These are phyloP conservation scores for Trebouxia sp. DNA, from an alignment of 139 green algal genomes.

Conservation along the genomic window DNA sequence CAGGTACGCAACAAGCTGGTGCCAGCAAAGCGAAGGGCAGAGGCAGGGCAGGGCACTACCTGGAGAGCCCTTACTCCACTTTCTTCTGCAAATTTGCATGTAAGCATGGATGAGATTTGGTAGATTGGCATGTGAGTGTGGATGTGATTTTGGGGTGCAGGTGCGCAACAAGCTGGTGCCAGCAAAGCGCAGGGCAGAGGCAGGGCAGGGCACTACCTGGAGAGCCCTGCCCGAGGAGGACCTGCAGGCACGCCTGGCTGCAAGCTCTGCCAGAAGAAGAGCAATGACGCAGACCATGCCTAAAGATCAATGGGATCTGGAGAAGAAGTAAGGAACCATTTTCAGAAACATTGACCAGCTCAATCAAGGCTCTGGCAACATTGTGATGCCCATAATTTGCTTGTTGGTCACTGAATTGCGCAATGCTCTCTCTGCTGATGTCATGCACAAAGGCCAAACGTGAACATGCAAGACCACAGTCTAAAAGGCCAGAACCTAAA, in stretches of 20 bases:
- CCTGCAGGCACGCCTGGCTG: slow-evolving; percentile 42
- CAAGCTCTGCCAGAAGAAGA: slow-evolving; percentile 47
- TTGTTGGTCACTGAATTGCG: too few species aligned
- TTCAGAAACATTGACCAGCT: too few species aligned
- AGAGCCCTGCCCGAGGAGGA: slow-evolving; percentile 38
- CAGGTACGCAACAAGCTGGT: neutral
- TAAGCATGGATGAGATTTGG: too few species aligned
- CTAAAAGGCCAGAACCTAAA: neutral
- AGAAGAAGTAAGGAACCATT: slow-evolving; percentile 64
- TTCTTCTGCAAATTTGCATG: neutral
- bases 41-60: neutral
- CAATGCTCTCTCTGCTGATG: neutral
- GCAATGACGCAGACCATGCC: slow-evolving; percentile 59
- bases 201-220: slow-evolving; percentile 29
- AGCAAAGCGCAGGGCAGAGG: slow-evolving; percentile 10
- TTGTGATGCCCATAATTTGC: neutral
- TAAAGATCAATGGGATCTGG: slow-evolving; percentile 55
- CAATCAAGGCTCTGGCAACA: too few species aligned
- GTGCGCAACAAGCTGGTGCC: slow-evolving; percentile 27
- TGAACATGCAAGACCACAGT: neutral
- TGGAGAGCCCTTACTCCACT: neutral
- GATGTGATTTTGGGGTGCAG: too few species aligned
- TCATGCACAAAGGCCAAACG: neutral
- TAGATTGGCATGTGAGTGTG: too few species aligned
- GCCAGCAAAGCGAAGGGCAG: neutral